phyloP scores from a whole-genome alignment of 1,284 basidiomycete genomes.

The Takashimella koratensis region DNA sequence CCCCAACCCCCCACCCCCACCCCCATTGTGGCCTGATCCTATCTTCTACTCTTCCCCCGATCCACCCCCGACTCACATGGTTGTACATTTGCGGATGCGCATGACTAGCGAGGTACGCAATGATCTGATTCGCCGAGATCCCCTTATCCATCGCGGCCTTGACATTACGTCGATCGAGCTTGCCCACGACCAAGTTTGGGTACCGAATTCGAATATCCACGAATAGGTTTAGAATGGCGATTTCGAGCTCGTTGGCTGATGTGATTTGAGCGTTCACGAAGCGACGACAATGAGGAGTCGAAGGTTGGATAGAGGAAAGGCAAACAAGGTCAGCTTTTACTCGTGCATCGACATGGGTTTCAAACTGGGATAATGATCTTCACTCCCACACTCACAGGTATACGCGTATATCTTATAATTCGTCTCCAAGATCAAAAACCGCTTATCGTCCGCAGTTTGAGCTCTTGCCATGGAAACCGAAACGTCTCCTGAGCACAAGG shows the following conservation, averaged over 20 bases:
- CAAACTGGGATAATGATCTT: too few species aligned
- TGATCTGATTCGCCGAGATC: slow-evolving; percentile 96
- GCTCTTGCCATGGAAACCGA: slow-evolving; percentile 61
- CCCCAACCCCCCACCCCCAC: neutral
- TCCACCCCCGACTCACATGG: slow-evolving; percentile 59
- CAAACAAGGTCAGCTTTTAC: too few species aligned
- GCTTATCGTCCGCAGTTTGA: slow-evolving; percentile 55
- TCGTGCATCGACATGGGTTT: too few species aligned
- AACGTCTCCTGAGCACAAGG: slow-evolving; percentile 59
- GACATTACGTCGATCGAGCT: slow-evolving; percentile 90
- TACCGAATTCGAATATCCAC: slow-evolving; percentile 89
- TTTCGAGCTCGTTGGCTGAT: slow-evolving; percentile 88
- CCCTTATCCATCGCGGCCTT: slow-evolving; percentile 91
- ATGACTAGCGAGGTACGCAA: slow-evolving; percentile 88
- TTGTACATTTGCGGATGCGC: slow-evolving; percentile 98
- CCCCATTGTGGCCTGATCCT: neutral
- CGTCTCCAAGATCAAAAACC: slow-evolving; percentile 95
- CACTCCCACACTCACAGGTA: slow-evolving; percentile 62
- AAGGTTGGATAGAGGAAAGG: too few species aligned
- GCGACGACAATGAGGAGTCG: slow-evolving; percentile 1
- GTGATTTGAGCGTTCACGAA: too few species aligned
- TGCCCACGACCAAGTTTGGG: slow-evolving; percentile 91
- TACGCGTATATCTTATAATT: slow-evolving; percentile 99
- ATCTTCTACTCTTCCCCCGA: neutral
- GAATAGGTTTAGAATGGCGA: slow-evolving; percentile 92